phyloP scores from a whole-genome alignment of 306 rosid species.

The Pyrus betulifolia region DNA sequence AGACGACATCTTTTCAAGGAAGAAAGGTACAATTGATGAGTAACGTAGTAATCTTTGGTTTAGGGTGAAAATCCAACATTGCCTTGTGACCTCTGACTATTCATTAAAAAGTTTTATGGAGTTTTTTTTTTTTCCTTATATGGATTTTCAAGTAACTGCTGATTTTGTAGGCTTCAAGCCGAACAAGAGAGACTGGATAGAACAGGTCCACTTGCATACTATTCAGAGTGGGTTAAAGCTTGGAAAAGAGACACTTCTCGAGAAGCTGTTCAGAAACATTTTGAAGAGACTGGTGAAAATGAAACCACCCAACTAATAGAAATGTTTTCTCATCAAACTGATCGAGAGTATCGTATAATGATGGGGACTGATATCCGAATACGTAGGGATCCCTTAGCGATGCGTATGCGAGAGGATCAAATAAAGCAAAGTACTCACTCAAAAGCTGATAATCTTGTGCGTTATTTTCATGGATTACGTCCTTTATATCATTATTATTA shows the following conservation, averaged over 20 bases:
- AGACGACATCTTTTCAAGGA: conserved; percentile 88
- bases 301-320: conserved; percentile 73
- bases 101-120: neutral
- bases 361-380: conserved; percentile 96
- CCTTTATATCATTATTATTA: conserved; percentile 4
- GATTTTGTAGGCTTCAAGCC: conserved; percentile 66
- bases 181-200: conserved; percentile 65
- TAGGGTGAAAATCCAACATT: conserved; percentile 1
- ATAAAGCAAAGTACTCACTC: conserved; percentile 84
- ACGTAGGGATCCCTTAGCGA: conserved; percentile 85
- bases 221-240: conserved; percentile 92
- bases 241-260: conserved; percentile 89
- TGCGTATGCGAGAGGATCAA: conserved; percentile 90
- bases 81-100: conserved; percentile 16
- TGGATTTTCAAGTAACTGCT: conserved; percentile 3
- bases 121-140: neutral
- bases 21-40: conserved; percentile 55
- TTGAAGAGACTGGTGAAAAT: conserved; percentile 90
- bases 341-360: conserved; percentile 86
- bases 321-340: conserved; percentile 83
- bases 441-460: conserved; percentile 27
- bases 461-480: conserved; percentile 11
- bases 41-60: neutral
- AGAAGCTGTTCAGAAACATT: conserved; percentile 83
- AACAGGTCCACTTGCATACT: conserved; percentile 65